Percentiles rank a stretch among this genome's conserved stretches.
phyloP scores from a whole-genome alignment of 768 basidiomycete genomes.

The Pisolithus microcarpus region DNA sequence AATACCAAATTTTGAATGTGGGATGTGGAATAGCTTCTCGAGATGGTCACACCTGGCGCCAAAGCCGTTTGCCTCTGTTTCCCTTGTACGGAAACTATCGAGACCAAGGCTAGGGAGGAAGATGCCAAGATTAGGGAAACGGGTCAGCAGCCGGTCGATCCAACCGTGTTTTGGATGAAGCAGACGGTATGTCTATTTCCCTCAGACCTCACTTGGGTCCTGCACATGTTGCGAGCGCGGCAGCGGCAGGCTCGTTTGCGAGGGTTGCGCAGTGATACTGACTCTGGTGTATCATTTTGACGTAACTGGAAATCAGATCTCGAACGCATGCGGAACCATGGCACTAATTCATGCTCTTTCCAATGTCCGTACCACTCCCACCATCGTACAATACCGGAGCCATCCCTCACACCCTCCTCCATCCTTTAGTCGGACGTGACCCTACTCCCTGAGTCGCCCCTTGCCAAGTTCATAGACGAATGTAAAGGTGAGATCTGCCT shows the following conservation, averaged over 20 bases:
- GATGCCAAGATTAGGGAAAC: constrained; percentile 45
- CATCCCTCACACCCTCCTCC: too few relatives aligned
- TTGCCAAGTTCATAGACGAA: constrained; percentile 59
- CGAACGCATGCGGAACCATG: constrained; percentile 86
- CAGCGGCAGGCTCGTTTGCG: too few relatives aligned
- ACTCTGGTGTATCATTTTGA: not conserved
- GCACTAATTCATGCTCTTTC: constrained; percentile 76
- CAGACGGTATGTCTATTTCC: constrained; percentile 56
- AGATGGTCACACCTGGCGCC: constrained; percentile 62
- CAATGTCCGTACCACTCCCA: constrained; percentile 47
- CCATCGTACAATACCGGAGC: not conserved
- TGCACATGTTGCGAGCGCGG: not conserved
- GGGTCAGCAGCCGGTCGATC: constrained; percentile 34
- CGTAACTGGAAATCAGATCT: constrained; percentile 40
- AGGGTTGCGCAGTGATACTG: too few relatives aligned
- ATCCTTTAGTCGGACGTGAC: constrained; percentile 46
- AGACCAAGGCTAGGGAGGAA: constrained; percentile 48
- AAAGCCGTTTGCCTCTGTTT: constrained; percentile 85
- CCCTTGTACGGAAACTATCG: constrained; percentile 52
- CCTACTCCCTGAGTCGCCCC: constrained; percentile 48
- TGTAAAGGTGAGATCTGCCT: constrained; percentile 43
- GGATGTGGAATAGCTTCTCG: constrained; percentile 46
- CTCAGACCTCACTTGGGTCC: not conserved
- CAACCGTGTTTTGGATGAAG: constrained; percentile 78
- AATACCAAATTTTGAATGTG: not conserved